Evolutionary conservation across 768 basidiomycete species (phyloP).

Genomic region (Leccinum longicurvipes): DNA sequence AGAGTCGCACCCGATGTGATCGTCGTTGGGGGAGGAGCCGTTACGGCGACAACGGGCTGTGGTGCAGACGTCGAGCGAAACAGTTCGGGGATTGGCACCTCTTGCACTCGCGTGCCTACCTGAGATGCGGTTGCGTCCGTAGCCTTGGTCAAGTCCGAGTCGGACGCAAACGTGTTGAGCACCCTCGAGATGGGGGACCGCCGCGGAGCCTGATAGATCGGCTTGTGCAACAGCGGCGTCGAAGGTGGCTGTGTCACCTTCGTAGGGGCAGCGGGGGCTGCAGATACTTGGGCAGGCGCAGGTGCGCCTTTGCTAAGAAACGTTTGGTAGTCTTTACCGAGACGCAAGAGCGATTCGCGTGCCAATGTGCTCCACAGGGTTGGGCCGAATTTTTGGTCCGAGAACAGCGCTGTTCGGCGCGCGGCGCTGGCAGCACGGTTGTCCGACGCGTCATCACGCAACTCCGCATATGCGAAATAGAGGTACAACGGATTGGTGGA

Average conservation of each 20-base stretch:
- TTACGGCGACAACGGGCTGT: constrained; percentile 14
- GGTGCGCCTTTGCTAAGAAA: constrained; percentile 55
- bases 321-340: constrained; percentile 69
- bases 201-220: constrained; percentile 38
- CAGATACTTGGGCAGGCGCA: constrained; percentile 15
- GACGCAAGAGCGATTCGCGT: constrained; percentile 54
- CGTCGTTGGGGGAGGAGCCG: not conserved
- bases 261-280: constrained; percentile 25
- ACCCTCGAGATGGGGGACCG: constrained; percentile 53
- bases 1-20: not conserved
- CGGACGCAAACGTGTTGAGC: constrained; percentile 57
- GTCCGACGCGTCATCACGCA: constrained; percentile 49
- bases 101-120: constrained; percentile 13
- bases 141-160: constrained; percentile 52
- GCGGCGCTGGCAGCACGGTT: constrained; percentile 37
- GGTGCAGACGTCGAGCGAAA: constrained; percentile 40
- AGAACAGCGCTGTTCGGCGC: constrained; percentile 56
- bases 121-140: constrained; percentile 46
- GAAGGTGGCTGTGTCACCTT: constrained; percentile 29
- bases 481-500: constrained; percentile 51
- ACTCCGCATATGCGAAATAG: constrained; percentile 66
- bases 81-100: constrained; percentile 44
- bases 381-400: constrained; percentile 63
- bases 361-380: constrained; percentile 61
- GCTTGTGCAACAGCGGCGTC: constrained; percentile 37